Evolutionary conservation across 2,329 filamentous ascomycete genomes (phyloP), one percentile per base, ranked within the genome.

Genomic region (Fusarium pseudograminearum): DNA sequence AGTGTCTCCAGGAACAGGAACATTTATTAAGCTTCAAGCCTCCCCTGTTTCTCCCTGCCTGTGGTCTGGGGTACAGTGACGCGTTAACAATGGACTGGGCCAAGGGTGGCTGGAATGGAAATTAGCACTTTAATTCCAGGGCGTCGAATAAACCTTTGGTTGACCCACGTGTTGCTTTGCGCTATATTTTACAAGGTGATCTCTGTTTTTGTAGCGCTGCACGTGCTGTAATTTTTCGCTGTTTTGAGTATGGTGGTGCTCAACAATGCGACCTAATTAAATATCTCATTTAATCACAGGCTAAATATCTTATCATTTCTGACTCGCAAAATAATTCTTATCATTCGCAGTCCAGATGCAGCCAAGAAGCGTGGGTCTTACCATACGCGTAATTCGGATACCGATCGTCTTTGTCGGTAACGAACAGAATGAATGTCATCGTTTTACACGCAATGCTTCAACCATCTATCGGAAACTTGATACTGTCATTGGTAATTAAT

Each of bases 41-140:
- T 28, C 22, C 22, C 22, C 8, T 26, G 22, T 36, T 4, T 2
- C 22, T 8, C 45, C n/a, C 30, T 22, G 15, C 33, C 10, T 22
- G 18, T 18, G 44, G 31, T 30, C 28, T 4, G 44, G 44, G 44
- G 44, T 31, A 46, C 8, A 31, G n/a, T 40, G 58, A 55, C 59
- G 50, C 50, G 61, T 47, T 52, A 4, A 6, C 33, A 16, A 11
- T 51, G 20, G 36, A 26, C 7, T 7, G 26, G 26, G 7, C 26
- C 59, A 57, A 45, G 61, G 50, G 36, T 53, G 59, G 59, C 22
- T 45, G 51, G 51, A 64, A 64, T 64, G 33, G 33, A 64, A 20
- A 64, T 64, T 57, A 57, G 33, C 44, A 28, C 28, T 15, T 18
- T 20, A 12, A 6, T 22, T 33, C 28, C 20, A 38, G 45, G 59